Evolutionary conservation across 73 alveolate species (phyloP).

Genomic region (Paramecium sonneborni): DNA sequence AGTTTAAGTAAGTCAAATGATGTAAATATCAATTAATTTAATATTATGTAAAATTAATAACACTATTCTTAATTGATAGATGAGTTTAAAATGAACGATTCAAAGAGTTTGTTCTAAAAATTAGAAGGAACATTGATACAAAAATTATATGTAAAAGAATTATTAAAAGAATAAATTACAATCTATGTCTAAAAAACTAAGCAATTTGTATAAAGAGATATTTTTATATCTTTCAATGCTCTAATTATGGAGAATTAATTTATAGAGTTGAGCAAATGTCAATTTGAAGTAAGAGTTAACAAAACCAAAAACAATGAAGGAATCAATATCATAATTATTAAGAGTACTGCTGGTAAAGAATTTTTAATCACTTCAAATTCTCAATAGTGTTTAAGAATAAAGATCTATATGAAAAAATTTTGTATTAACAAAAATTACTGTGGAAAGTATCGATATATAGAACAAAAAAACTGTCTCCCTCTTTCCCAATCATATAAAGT

Average conservation of each 20-base stretch:
- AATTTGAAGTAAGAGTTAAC: neutral
- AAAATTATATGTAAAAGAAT: neutral
- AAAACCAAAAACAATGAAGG: neutral
- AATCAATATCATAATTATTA: neutral
- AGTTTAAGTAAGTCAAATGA: neutral
- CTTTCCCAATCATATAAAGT: neutral
- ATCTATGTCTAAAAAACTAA: neutral
- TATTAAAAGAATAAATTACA: neutral
- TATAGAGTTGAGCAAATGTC: neutral
- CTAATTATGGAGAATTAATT: neutral
- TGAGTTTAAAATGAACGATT: neutral
- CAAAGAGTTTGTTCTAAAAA: neutral
- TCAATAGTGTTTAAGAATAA: neutral
- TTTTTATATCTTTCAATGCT: neutral
- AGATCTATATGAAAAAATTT: neutral
- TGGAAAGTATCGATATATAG: neutral
- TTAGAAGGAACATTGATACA: neutral
- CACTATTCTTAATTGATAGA: conserved; percentile 7
- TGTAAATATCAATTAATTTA: neutral
- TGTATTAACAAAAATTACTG: conserved; percentile 10
- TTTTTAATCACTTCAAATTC: neutral
- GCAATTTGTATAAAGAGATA: neutral
- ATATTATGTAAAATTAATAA: neutral
- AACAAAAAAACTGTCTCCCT: conserved; percentile 13
- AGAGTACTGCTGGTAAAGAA: conserved; percentile 16